Base-by-base conservation (phyloP, 805 yeast species). In the Pichia kluyveri region DNA sequence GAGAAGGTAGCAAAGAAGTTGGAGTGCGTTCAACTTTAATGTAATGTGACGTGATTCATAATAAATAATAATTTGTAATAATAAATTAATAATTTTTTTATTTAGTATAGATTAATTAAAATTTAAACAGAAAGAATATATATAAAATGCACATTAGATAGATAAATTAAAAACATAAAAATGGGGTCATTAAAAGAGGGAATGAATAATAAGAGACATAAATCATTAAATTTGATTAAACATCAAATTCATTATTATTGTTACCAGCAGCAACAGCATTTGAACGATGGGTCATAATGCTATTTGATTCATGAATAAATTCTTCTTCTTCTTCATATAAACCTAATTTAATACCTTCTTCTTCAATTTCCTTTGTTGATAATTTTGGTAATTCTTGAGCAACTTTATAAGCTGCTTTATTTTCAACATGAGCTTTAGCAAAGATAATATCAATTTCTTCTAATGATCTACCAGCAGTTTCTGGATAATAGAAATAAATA, bases 11-110 rank as follows among this genome's bases (percentile, higher is more conserved):
- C 58, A 79, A 71, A 39, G 90, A 85, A 42, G 75, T 89, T 17
- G 97, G 97, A 1, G 96, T 89, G 4, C 72, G 97, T 50, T 76
- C 86, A 10, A 84, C 96, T 0, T 67, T 90, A 44, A 86, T 85
- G 88, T 89, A 40, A 46, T 30, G 23, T 19, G 23, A 19, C 4
- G 23, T 19, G 23, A 40, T 8, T 14, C 2, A 18, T 30, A 12
- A 32, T 12, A 14, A n/a, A n/a, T n/a, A 30, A 9, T 30, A 11
- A 2, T 4, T 10, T 10, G 9, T 30, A 11, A 26, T 37, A 8
- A 37, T 11, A n/a, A 5, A 8, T 17, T 4, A 9, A 3, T 19
- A 3, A 3, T 19, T 19, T 19, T 19, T 19, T 19, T 19, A 4
- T 19, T 19, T 19, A 19, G 23, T 19, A 38, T 19, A 12, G 30